These are phyloP conservation scores for Starmerella kuoi DNA, from an alignment of 805 yeast species.

Conservation along the genomic window DNA sequence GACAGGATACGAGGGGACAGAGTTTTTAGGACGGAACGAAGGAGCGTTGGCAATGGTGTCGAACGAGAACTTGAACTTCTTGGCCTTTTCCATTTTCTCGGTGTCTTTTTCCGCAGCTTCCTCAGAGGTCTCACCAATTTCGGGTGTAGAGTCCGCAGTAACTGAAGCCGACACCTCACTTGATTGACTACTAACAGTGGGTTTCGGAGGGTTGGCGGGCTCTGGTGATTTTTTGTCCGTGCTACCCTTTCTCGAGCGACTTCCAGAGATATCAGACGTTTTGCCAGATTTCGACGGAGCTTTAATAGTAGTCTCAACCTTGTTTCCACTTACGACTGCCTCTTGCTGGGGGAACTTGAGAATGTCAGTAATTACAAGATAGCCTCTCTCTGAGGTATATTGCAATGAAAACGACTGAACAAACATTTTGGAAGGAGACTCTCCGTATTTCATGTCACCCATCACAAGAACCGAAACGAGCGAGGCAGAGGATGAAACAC, in stretches of 20 bases:
- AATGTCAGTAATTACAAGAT: slow-evolving; percentile 31
- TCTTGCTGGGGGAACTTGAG: slow-evolving; percentile 29
- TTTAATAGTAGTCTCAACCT: not conserved
- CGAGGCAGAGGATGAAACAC: slow-evolving; percentile 26
- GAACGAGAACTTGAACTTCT: slow-evolving; percentile 7
- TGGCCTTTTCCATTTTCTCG: not conserved
- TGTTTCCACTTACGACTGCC: not conserved
- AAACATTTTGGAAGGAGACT: slow-evolving; percentile 27
- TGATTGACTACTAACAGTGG: not conserved
- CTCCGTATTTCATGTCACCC: slow-evolving; percentile 32
- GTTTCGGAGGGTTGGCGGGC: not conserved
- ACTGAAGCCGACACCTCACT: not conserved
- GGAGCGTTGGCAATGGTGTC: slow-evolving; percentile 9
- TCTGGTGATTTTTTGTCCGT: not conserved
- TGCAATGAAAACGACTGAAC: slow-evolving; percentile 32
- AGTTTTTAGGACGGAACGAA: slow-evolving; percentile 6
- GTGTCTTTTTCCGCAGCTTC: not conserved
- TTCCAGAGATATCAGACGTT: no score
- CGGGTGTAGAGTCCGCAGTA: not conserved
- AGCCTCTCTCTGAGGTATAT: slow-evolving; percentile 23
- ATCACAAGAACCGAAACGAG: slow-evolving; percentile 32
- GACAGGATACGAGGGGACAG: not conserved
- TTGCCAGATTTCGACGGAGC: not conserved
- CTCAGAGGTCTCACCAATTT: not conserved
- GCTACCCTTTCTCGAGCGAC: no score